Percentiles rank a stretch among this genome's conserved stretches.
Conservation (phyloP, 1,139 yeast genomes). For the Yarrowia galli region DNA sequence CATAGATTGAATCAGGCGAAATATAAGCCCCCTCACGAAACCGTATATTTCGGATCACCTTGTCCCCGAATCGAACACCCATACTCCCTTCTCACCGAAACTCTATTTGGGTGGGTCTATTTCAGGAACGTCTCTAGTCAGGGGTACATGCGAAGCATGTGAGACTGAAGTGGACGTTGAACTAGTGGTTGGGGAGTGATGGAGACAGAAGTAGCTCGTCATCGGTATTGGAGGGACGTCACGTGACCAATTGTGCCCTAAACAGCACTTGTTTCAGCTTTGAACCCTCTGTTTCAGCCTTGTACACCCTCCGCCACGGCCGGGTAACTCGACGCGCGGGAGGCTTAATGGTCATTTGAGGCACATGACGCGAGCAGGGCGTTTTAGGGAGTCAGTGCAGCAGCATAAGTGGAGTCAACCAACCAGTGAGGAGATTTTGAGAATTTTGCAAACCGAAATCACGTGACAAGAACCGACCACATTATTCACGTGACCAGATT, state of each 20-base stretch:
- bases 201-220: background rate
- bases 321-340: slow-evolving; percentile 33
- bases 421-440: background rate
- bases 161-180: background rate
- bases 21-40: no score
- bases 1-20: no score
- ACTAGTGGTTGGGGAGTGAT: background rate
- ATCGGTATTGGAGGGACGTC: no score
- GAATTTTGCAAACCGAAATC: background rate
- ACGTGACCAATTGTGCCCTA: no score
- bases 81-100: background rate
- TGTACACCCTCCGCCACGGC: slow-evolving; percentile 1
- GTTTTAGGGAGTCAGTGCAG: background rate
- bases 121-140: background rate
- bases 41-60: no score
- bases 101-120: background rate
- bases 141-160: slow-evolving; percentile 3
- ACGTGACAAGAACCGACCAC: background rate
- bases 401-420: background rate
- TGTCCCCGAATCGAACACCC: no score
- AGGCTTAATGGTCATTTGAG: slow-evolving; percentile 16
- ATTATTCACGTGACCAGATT: background rate
- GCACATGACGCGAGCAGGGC: slow-evolving; percentile 27
- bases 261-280: no score
- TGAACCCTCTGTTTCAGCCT: background rate